Conservation (phyloP, 2,329 filamentous ascomycete species). For the Biscogniauxia sp. region DNA sequence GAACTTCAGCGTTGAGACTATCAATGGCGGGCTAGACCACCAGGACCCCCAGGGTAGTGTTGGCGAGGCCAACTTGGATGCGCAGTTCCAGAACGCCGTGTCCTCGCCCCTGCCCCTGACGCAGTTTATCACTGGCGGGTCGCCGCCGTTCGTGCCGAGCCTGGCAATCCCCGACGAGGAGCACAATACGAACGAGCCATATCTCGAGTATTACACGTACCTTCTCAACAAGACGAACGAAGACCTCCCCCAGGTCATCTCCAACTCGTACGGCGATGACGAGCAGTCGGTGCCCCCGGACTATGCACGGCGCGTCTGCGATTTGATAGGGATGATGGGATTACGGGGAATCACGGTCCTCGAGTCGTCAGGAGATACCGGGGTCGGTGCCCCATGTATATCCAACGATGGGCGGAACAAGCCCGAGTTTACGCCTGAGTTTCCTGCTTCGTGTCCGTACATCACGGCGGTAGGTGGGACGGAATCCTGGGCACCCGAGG, state of each 20-base stretch:
- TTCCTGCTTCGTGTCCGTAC: conserved; percentile 15
- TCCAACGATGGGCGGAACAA: conserved; percentile 19
- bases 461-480: conserved; percentile 16
- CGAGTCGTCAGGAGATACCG: conserved; percentile 57
- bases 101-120: conserved; percentile 19
- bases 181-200: conserved; percentile 63
- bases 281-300: conserved; percentile 60
- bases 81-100: conserved; percentile 18
- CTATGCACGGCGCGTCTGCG: conserved; percentile 59
- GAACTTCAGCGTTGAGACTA: conserved; percentile 41
- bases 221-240: conserved; percentile 50
- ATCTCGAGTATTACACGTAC: conserved; percentile 62
- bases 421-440: conserved; percentile 12
- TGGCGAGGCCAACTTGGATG: conserved; percentile 21
- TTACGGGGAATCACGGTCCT: conserved; percentile 62
- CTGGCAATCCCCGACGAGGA: conserved; percentile 17
- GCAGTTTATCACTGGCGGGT: conserved; percentile 18
- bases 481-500: conserved; percentile 8
- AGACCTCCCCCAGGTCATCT: conserved; percentile 58
- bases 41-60: conserved; percentile 29
- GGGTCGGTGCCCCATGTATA: conserved; percentile 53
- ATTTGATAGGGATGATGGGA: conserved; percentile 60
- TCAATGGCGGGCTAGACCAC: conserved; percentile 40
- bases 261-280: conserved; percentile 66
- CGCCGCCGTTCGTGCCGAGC: conserved; percentile 17